A percentile compares a stretch with the other conserved stretches of the same genome.
Conservation (phyloP, 441 rosid genomes). For the Dalechampia spathulata region DNA sequence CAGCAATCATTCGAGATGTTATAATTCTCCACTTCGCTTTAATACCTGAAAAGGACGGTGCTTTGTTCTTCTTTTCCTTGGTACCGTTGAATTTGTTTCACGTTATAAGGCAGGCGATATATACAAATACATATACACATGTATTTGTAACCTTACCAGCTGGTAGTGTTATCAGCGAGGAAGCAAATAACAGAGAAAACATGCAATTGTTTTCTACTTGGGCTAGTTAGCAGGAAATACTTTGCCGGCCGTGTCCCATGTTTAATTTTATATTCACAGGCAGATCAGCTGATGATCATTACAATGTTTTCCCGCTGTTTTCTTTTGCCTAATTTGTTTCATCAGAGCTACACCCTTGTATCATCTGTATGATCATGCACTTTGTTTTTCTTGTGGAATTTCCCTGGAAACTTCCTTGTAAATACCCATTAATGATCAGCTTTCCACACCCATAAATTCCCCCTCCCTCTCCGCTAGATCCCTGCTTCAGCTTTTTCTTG, state of each 20-base stretch:
- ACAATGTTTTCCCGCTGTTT: slow-evolving; percentile 6
- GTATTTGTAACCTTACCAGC: no score
- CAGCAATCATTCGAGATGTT: no score
- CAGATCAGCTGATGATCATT: not conserved
- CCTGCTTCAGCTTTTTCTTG: not conserved
- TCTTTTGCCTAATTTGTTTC: not conserved
- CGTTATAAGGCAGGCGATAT: no score
- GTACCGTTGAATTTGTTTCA: no score
- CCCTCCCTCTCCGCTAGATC: not conserved
- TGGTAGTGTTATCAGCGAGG: not conserved
- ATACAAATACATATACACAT: no score
- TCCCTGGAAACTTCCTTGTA: not conserved
- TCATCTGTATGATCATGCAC: no score
- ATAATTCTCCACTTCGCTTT: no score
- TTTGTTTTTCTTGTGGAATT: not conserved
- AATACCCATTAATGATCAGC: no score
- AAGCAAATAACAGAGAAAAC: not conserved
- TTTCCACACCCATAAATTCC: not conserved
- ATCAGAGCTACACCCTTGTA: not conserved
- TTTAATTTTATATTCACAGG: not conserved
- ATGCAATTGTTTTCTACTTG: no score
- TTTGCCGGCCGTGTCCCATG: not conserved
- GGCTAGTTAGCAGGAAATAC: no score
- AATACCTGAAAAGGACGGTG: no score
- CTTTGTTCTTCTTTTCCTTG: no score